Percentiles rank a stretch among this genome's conserved stretches.
Evolutionary conservation across 805 yeast species (phyloP).

Genomic region (Yarrowia divulgata): DNA sequence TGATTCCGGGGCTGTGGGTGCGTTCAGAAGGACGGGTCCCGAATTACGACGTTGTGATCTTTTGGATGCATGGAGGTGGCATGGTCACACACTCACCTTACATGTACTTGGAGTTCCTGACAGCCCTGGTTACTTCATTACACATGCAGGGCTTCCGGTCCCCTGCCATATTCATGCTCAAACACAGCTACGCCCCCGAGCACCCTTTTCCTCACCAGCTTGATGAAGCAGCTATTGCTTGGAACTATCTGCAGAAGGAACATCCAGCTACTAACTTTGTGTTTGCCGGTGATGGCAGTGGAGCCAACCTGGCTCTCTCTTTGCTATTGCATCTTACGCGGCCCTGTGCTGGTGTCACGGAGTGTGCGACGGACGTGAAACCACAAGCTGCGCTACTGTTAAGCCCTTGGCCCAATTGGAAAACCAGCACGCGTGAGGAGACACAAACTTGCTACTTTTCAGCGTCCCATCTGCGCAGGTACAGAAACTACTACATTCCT

Average conservation of each 20-base stretch:
- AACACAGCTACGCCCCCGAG: conserved; percentile 44
- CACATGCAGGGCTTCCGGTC: conserved; percentile 59
- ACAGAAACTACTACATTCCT: conserved; percentile 18
- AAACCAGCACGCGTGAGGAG: background rate
- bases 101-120: conserved; percentile 57
- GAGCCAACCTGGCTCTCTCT: conserved; percentile 56
- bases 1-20: conserved; percentile 51
- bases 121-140: conserved; percentile 54
- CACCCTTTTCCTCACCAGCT: conserved; percentile 48
- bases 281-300: conserved; percentile 58
- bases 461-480: conserved; percentile 4
- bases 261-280: conserved; percentile 49
- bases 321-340: conserved; percentile 52
- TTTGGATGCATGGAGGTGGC: conserved; percentile 57
- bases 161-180: conserved; percentile 56
- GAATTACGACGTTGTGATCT: conserved; percentile 53
- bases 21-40: conserved; percentile 48
- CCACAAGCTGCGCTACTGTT: conserved; percentile 51
- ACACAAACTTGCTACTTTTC: conserved; percentile 12
- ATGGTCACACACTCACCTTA: conserved; percentile 51
- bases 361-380: conserved; percentile 26
- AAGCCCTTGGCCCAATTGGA: conserved; percentile 49
- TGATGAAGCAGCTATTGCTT: conserved; percentile 47
- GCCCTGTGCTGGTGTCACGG: conserved; percentile 47
- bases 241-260: conserved; percentile 48